A percentile compares a stretch with the other conserved stretches of the same genome.
These are phyloP conservation scores for Nakaseomyces kungkrabaensis DNA, from an alignment of 1,139 yeast genomes.

Conservation along the genomic window DNA sequence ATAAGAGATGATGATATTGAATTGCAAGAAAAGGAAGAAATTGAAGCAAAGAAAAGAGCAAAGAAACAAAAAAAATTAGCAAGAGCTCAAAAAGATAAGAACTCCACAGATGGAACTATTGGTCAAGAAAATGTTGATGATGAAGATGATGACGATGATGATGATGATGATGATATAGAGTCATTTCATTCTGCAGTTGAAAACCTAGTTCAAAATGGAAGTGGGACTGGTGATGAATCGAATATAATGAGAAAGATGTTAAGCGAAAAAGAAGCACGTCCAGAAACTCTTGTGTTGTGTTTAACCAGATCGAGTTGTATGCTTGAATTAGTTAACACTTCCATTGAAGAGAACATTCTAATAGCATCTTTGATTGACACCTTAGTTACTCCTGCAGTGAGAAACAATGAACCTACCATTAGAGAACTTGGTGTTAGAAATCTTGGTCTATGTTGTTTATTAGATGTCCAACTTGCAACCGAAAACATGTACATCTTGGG, in stretches of 20 bases:
- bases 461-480: constrained; percentile 56
- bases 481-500: constrained; percentile 54
- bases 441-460: constrained; percentile 67
- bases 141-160: constrained; percentile 21
- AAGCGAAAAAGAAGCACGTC: constrained; percentile 21
- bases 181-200: constrained; percentile 50
- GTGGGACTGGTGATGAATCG: constrained; percentile 9
- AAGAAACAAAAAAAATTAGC: constrained; percentile 1
- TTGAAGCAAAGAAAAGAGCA: constrained; percentile 1
- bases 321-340: constrained; percentile 56
- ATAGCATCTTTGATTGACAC: constrained; percentile 66
- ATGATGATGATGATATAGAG: constrained; percentile 26
- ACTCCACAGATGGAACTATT: constrained; percentile 9
- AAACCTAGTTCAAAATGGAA: constrained; percentile 21
- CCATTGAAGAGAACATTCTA: constrained; percentile 56
- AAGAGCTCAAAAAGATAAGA: background rate
- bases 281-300: constrained; percentile 52
- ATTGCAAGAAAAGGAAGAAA: constrained; percentile 23
- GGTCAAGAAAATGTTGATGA: constrained; percentile 6
- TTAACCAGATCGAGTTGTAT: constrained; percentile 61
- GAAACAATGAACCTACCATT: constrained; percentile 47
- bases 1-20: constrained; percentile 59
- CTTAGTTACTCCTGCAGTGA: constrained; percentile 74
- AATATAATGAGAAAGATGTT: constrained; percentile 18
- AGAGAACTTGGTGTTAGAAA: constrained; percentile 66